These are phyloP conservation scores for Fragaria iinumae DNA, from an alignment of 306 rosid genomes.

Conservation along the genomic window DNA sequence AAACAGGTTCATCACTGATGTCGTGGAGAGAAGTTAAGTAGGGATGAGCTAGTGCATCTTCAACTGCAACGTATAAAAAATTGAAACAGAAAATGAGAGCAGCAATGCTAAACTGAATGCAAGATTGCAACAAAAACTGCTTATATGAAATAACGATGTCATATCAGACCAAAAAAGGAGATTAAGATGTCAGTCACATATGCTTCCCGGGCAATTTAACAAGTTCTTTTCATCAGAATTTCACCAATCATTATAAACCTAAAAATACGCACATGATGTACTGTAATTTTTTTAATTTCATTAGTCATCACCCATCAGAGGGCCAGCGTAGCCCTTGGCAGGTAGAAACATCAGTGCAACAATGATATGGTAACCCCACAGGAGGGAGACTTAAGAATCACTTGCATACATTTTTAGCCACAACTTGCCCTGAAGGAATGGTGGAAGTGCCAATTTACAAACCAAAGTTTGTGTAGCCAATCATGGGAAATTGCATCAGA, in stretches of 20 bases:
- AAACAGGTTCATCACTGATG: conserved; percentile 96
- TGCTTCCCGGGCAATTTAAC: background rate
- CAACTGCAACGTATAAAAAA: conserved; percentile 51
- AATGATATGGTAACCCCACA: background rate
- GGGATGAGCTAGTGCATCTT: conserved; percentile 91
- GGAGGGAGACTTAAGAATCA: too few relatives aligned
- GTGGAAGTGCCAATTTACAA: background rate
- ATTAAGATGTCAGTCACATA: background rate
- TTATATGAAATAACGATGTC: background rate
- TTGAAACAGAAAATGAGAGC: background rate
- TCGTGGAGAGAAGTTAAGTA: conserved; percentile 93
- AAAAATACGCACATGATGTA: background rate
- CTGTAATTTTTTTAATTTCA: background rate
- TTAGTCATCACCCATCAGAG: background rate
- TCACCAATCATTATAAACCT: background rate
- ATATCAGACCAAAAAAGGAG: background rate
- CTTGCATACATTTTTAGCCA: too few relatives aligned
- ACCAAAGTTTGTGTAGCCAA: background rate
- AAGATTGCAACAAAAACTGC: background rate
- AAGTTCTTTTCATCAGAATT: background rate
- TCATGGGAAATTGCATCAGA: background rate
- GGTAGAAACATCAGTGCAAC: background rate
- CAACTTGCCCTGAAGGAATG: too few relatives aligned
- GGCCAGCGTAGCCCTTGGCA: background rate
- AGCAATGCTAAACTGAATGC: background rate